A percentile compares a stretch with the other conserved stretches of the same genome.
phyloP scores from a whole-genome alignment of 768 basidiomycete genomes.

The Podaxis sp. region DNA sequence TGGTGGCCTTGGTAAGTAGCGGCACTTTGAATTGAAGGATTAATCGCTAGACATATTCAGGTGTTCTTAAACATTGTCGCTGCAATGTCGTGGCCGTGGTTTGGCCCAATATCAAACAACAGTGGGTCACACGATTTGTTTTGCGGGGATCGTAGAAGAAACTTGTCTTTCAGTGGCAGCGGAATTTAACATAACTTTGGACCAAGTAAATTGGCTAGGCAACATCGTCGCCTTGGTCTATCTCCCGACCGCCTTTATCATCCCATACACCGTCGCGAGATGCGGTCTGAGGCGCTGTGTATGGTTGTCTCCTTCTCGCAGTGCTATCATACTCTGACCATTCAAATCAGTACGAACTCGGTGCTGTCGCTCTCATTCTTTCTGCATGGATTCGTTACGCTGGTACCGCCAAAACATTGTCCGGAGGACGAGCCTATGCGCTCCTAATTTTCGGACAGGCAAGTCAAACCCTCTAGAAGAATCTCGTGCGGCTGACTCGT shows the following conservation, averaged over 20 bases:
- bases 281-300: slow-evolving; percentile 68
- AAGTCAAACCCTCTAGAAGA: slow-evolving; percentile 6
- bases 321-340: not conserved
- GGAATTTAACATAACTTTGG: slow-evolving; percentile 67
- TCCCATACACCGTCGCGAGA: slow-evolving; percentile 56
- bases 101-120: slow-evolving; percentile 76
- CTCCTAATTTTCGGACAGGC: slow-evolving; percentile 76
- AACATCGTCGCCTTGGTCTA: slow-evolving; percentile 65
- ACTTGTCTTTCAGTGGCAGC: slow-evolving; percentile 43
- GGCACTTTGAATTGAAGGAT: not conserved
- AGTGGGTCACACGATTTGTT: slow-evolving; percentile 36
- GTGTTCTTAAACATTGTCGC: slow-evolving; percentile 59
- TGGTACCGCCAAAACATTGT: slow-evolving; percentile 58
- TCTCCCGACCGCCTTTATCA: slow-evolving; percentile 57
- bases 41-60: slow-evolving; percentile 30
- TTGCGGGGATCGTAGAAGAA: not conserved
- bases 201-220: slow-evolving; percentile 80
- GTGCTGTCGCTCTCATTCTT: slow-evolving; percentile 49
- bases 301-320: slow-evolving; percentile 5
- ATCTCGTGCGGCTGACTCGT: not conserved
- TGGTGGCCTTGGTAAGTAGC: slow-evolving; percentile 56
- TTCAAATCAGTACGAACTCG: slow-evolving; percentile 56
- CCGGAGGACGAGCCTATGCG: slow-evolving; percentile 53
- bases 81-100: slow-evolving; percentile 79
- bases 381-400: slow-evolving; percentile 80